phyloP scores from a whole-genome alignment of 208 protist species.

The Strigomonas oncopelti region DNA sequence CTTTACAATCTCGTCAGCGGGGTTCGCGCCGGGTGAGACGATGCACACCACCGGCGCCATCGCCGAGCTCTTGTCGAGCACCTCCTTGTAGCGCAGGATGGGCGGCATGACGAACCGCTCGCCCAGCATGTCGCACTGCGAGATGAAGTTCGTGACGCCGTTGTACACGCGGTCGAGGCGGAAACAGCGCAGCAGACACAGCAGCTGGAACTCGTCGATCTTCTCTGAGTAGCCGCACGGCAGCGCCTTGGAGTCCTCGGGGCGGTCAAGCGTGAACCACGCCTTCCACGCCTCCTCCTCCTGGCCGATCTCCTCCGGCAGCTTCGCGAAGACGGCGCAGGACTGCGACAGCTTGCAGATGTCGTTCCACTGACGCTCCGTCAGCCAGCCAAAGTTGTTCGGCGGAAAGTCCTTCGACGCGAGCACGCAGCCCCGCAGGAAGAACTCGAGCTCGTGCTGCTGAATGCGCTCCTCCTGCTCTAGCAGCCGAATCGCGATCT shows the following conservation, averaged over 20 bases:
- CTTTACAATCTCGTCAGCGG: slow-evolving; percentile 97
- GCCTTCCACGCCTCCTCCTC: slow-evolving; percentile 87
- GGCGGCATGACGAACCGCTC: slow-evolving; percentile 95
- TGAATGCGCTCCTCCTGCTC: slow-evolving; percentile 81
- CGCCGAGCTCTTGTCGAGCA: slow-evolving; percentile 91
- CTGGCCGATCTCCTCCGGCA: slow-evolving; percentile 72
- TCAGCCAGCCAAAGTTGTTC: slow-evolving; percentile 90
- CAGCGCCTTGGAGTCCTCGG: slow-evolving; percentile 83
- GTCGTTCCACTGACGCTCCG: slow-evolving; percentile 96
- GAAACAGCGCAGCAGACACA: slow-evolving; percentile 97
- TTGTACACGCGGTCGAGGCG: slow-evolving; percentile 95
- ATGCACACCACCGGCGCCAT: slow-evolving; percentile 98
- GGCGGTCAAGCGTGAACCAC: slow-evolving; percentile 91
- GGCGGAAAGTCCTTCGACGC: slow-evolving; percentile 88
- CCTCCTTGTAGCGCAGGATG: slow-evolving; percentile 95
- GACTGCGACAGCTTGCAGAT: slow-evolving; percentile 81
- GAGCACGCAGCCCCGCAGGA: slow-evolving; percentile 96
- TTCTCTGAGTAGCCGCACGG: slow-evolving; percentile 73
- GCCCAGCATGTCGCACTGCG: slow-evolving; percentile 88
- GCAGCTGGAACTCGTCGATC: slow-evolving; percentile 89
- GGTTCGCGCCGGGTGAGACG: slow-evolving; percentile 97
- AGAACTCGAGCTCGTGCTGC: slow-evolving; percentile 95
- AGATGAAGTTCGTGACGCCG: slow-evolving; percentile 93
- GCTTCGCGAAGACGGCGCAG: slow-evolving; percentile 71
- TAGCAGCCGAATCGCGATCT: slow-evolving; percentile 96